Percentiles rank a stretch among this genome's conserved stretches.
Conservation (phyloP, 805 yeast species). For the Spathaspora passalidarum region DNA sequence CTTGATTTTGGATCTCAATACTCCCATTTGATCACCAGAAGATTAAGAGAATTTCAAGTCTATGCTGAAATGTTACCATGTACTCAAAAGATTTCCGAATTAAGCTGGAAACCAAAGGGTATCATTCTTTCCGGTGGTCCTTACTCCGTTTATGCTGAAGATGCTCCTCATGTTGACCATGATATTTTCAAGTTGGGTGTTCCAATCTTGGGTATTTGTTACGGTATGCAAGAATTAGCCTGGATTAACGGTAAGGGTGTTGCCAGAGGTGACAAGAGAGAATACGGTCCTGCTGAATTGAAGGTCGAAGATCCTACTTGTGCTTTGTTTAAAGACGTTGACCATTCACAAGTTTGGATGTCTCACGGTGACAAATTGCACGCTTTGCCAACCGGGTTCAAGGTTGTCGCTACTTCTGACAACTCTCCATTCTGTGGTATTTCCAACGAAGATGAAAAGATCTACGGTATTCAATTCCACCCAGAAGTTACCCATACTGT, state of each 20-base stretch:
- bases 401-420: conserved; percentile 83
- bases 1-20: conserved; percentile 98
- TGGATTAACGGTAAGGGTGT: conserved; percentile 96
- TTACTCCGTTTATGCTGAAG: conserved; percentile 92
- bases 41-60: conserved; percentile 95
- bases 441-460: conserved; percentile 65
- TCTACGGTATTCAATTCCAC: conserved; percentile 97
- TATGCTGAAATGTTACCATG: conserved; percentile 99
- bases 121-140: conserved; percentile 96
- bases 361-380: conserved; percentile 96
- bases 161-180: conserved; percentile 96
- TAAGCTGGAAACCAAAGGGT: conserved; percentile 94
- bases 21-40: conserved; percentile 93
- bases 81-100: conserved; percentile 92
- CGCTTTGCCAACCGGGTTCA: conserved; percentile 85
- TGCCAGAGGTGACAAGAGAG: conserved; percentile 94
- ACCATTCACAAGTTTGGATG: conserved; percentile 98
- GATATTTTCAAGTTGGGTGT: conserved; percentile 87
- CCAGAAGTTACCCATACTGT: conserved; percentile 98
- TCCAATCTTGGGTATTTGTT: conserved; percentile 96
- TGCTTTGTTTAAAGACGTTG: conserved; percentile 82
- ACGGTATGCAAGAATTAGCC: conserved; percentile 98
- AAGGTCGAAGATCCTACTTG: conserved; percentile 65
- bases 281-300: conserved; percentile 94
- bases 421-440: conserved; percentile 97